Percentiles rank a stretch among this genome's conserved stretches.
phyloP scores from a whole-genome alignment of 2,329 filamentous ascomycete genomes.

The Nannizziopsis barbatae region DNA sequence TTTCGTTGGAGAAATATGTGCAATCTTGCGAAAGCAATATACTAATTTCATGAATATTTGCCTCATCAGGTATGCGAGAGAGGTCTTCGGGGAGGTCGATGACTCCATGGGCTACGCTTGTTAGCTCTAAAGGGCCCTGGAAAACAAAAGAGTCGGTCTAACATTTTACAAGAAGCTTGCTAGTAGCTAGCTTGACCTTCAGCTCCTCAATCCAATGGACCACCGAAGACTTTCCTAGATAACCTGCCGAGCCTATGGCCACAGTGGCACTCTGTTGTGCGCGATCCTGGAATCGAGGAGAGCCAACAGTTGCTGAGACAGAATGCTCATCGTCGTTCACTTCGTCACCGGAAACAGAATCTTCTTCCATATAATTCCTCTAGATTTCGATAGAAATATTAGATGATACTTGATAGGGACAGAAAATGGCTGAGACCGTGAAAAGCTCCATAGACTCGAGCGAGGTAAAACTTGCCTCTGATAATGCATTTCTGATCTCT shows the following conservation, averaged over 20 bases:
- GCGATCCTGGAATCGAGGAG: conserved; percentile 12
- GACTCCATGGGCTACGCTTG: neutral
- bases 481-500: conserved; percentile 14
- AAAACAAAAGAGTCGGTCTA: neutral
- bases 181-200: conserved; percentile 6
- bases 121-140: neutral
- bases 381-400: neutral
- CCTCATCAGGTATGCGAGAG: neutral
- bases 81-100: neutral
- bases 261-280: conserved; percentile 8
- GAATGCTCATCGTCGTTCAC: conserved; percentile 15
- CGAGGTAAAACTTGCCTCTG: conserved; percentile 12
- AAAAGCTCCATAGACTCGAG: neutral
- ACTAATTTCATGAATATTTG: conserved; percentile 9
- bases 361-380: conserved; percentile 12
- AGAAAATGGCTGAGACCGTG: neutral
- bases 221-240: conserved; percentile 16
- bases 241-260: conserved; percentile 9
- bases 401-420: too few species aligned
- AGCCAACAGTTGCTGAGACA: conserved; percentile 7
- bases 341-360: conserved; percentile 13
- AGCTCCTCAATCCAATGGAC: conserved; percentile 15
- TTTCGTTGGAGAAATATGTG: conserved; percentile 27
- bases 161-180: conserved; percentile 10
- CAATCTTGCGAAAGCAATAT: conserved; percentile 21